Evolutionary conservation across 1,139 yeast genomes (phyloP).

Genomic region (Schizosaccharomyces versatilis): DNA sequence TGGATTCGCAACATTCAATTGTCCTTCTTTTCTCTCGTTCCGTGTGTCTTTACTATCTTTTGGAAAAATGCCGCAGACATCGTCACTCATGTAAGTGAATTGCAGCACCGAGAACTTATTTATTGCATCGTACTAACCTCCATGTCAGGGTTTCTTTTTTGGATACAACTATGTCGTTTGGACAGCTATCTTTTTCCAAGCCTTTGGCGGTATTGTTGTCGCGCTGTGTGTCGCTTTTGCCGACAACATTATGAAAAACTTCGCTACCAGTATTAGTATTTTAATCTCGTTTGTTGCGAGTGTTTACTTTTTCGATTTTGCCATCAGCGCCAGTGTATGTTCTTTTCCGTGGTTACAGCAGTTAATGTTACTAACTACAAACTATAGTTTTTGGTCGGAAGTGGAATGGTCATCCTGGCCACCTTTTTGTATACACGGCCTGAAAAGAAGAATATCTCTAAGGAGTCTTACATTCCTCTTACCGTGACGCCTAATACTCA

Average conservation of each 20-base stretch:
- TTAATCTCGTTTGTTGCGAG: slow-evolving; percentile 22
- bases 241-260: slow-evolving; percentile 24
- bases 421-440: slow-evolving; percentile 19
- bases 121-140: background rate
- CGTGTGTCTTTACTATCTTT: slow-evolving; percentile 21
- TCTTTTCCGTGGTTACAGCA: background rate
- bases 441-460: slow-evolving; percentile 6
- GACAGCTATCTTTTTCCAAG: slow-evolving; percentile 23
- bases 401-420: slow-evolving; percentile 21
- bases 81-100: background rate
- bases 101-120: background rate
- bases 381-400: slow-evolving; percentile 20
- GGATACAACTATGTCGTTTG: slow-evolving; percentile 23
- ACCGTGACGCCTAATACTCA: background rate
- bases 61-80: slow-evolving; percentile 21
- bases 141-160: slow-evolving; percentile 21
- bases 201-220: slow-evolving; percentile 24
- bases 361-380: too few species aligned
- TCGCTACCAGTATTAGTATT: slow-evolving; percentile 24
- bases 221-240: slow-evolving; percentile 25
- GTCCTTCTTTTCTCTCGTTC: slow-evolving; percentile 22
- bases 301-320: slow-evolving; percentile 21
- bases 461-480: background rate
- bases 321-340: slow-evolving; percentile 14
- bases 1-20: slow-evolving; percentile 25